Conservation (phyloP, 2,329 filamentous ascomycete species). For the Colletotrichum coccodes region DNA sequence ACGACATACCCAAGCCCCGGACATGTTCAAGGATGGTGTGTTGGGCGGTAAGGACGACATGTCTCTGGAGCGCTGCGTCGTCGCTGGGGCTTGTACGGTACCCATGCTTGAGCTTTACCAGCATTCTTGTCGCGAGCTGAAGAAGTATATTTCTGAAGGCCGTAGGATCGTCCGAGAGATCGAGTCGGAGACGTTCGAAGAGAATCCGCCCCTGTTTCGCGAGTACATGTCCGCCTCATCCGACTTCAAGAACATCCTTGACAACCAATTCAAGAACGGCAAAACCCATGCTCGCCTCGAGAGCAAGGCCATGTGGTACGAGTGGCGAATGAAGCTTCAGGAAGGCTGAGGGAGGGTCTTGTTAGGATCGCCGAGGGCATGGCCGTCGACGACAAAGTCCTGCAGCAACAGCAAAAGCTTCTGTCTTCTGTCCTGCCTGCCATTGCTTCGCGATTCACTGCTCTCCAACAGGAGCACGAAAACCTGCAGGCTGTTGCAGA, state of each 20-base stretch:
- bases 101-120: slow-evolving; percentile 96
- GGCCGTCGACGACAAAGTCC: slow-evolving; percentile 73
- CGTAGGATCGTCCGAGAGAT: slow-evolving; percentile 90
- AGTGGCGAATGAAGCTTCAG: slow-evolving; percentile 93
- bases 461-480: slow-evolving; percentile 71
- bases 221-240: slow-evolving; percentile 90
- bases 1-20: slow-evolving; percentile 80
- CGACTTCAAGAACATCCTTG: slow-evolving; percentile 87
- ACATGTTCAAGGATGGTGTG: slow-evolving; percentile 53
- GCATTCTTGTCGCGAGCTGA: slow-evolving; percentile 94
- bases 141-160: slow-evolving; percentile 95
- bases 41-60: slow-evolving; percentile 59
- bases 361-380: slow-evolving; percentile 81
- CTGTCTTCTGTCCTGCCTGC: slow-evolving; percentile 75
- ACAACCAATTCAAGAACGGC: slow-evolving; percentile 97
- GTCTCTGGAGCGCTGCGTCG: slow-evolving; percentile 80
- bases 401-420: slow-evolving; percentile 75
- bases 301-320: slow-evolving; percentile 98
- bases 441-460: slow-evolving; percentile 68
- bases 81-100: slow-evolving; percentile 89
- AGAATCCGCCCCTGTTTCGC: slow-evolving; percentile 90
- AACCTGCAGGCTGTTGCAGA: slow-evolving; percentile 77
- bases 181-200: slow-evolving; percentile 86
- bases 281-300: slow-evolving; percentile 90
- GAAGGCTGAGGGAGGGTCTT: slow-evolving; percentile 84